A percentile compares a stretch with the other conserved stretches of the same genome.
Evolutionary conservation across 192 early-diverging fungal species (phyloP).

Genomic region (Chytriomyces hyalinus): DNA sequence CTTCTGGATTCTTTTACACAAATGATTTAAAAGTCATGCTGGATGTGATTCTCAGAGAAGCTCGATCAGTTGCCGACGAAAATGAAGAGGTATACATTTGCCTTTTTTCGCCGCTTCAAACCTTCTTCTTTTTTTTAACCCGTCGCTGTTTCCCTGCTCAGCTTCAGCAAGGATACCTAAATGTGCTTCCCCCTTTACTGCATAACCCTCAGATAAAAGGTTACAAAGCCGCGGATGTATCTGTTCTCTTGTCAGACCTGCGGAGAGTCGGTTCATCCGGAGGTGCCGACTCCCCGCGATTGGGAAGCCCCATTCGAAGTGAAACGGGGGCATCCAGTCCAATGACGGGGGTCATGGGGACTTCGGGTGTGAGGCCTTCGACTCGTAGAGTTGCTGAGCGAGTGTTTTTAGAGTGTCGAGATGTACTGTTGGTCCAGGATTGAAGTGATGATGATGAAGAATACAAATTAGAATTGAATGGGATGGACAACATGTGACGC

Average conservation of each 20-base stretch:
- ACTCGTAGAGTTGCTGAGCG: constrained; percentile 34
- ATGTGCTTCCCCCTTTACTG: constrained; percentile 41
- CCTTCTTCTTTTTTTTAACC: neutral
- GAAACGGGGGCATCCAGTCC: neutral
- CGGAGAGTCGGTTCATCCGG: neutral
- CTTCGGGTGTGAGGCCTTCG: constrained; percentile 24
- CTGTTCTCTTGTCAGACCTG: constrained; percentile 20
- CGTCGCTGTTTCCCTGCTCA: constrained; percentile 11
- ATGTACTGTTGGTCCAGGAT: neutral
- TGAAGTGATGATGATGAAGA: constrained; percentile 1
- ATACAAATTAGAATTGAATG: neutral
- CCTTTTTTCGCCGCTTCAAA: neutral
- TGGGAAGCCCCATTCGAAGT: neutral
- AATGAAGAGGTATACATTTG: constrained; percentile 55
- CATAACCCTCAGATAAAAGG: constrained; percentile 16
- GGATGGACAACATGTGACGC: no score
- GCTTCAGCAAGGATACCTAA: constrained; percentile 51
- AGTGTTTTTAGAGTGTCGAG: constrained; percentile 33
- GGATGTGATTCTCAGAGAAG: constrained; percentile 85
- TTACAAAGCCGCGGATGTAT: constrained; percentile 30
- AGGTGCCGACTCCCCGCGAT: neutral
- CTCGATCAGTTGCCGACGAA: constrained; percentile 74
- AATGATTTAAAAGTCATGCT: constrained; percentile 89
- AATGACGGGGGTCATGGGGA: neutral
- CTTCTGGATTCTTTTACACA: constrained; percentile 83